Evolutionary conservation across 2,329 filamentous ascomycete genomes (phyloP).

Genomic region (Clonostachys sp.): DNA sequence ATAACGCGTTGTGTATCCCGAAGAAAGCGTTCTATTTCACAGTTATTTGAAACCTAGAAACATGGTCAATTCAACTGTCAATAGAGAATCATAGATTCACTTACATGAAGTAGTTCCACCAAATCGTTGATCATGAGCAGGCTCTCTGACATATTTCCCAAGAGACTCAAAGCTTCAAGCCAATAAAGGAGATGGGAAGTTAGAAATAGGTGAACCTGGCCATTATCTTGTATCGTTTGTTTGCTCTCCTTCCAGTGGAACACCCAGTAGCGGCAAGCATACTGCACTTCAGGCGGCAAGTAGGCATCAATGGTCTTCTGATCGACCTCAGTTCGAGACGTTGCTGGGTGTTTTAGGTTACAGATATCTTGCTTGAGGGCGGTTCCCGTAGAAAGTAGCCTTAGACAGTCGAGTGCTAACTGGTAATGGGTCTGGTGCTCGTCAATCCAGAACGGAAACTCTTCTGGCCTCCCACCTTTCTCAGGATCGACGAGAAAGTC

Average conservation of each 20-base stretch:
- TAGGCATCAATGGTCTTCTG: neutral
- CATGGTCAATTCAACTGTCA: neutral
- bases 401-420: neutral
- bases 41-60: neutral
- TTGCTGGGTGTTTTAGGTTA: neutral
- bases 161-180: neutral
- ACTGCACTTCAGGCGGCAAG: neutral
- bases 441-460: neutral
- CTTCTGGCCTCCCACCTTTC: neutral
- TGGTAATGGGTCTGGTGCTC: too few relatives aligned
- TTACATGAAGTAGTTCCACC: neutral
- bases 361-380: neutral
- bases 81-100: neutral
- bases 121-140: neutral
- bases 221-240: neutral
- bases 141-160: neutral
- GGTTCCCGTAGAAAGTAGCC: neutral
- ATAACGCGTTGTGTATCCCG: neutral
- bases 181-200: neutral
- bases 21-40: neutral
- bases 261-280: neutral
- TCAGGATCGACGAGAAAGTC: slow-evolving; percentile 1
- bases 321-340: neutral
- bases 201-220: neutral
- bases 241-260: neutral